Evolutionary conservation across 805 yeast species (phyloP).

Genomic region (Yarrowia sp.): DNA sequence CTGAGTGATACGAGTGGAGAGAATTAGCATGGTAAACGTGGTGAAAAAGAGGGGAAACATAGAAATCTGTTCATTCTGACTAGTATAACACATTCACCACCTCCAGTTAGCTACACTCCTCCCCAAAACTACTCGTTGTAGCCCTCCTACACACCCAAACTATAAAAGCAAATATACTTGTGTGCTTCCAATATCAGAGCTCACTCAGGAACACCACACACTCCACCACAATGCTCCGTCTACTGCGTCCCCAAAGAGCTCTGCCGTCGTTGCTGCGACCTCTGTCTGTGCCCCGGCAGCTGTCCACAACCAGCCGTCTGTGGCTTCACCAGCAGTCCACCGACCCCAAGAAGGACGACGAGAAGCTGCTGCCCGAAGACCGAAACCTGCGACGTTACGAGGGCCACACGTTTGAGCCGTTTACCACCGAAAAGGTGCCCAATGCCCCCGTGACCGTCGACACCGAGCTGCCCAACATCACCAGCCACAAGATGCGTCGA

Average conservation of each 20-base stretch:
- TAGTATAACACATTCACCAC: too few species aligned
- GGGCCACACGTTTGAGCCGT: constrained; percentile 34
- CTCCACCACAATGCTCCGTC: constrained; percentile 30
- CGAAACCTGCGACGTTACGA: constrained; percentile 30
- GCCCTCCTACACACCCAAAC: background rate
- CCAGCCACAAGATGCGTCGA: constrained; percentile 58
- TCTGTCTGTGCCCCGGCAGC: background rate
- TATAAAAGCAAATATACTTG: constrained; percentile 30
- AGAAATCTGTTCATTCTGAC: too few species aligned
- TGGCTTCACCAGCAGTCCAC: constrained; percentile 15
- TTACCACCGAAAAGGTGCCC: constrained; percentile 32
- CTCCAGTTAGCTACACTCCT: too few species aligned
- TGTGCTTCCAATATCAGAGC: constrained; percentile 4
- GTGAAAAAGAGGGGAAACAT: background rate
- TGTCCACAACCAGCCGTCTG: constrained; percentile 23
- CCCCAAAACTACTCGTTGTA: too few species aligned
- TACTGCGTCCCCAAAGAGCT: constrained; percentile 18
- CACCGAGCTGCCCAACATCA: constrained; percentile 70
- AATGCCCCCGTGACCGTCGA: constrained; percentile 66
- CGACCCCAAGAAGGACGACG: constrained; percentile 33
- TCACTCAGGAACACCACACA: background rate
- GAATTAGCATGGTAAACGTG: background rate
- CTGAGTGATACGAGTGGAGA: background rate
- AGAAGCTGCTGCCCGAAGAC: constrained; percentile 36
- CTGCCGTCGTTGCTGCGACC: constrained; percentile 20